Evolutionary conservation across 768 basidiomycete genomes (phyloP), one percentile per base, ranked within the genome.

Genomic region (Leucosporidium scottii): DNA sequence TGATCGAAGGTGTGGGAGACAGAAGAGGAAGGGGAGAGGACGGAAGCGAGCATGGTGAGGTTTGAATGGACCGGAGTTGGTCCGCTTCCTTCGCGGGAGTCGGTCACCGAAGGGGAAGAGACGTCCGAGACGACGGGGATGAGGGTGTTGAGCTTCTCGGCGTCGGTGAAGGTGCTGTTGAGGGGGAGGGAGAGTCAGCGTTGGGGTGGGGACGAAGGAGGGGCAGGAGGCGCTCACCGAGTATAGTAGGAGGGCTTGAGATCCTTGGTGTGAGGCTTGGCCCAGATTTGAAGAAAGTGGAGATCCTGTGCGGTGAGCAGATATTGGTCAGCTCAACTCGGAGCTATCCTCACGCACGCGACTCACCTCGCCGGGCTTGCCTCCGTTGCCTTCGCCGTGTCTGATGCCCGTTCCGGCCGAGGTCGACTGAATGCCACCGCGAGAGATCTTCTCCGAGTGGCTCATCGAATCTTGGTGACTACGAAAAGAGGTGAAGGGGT

Each of bases 321-420:
- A 44, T 34, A 34, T 10, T 10, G 6, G 39, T 44, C 39, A 44
- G 39, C 39, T 44, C 8, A 17, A 15, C 15, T 44, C 39, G 39
- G 15, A 10, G 39, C 15, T 2, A 3, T 12, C 3, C 6, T 15
- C 8, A 17, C 39, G 7, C 39, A 23, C 3, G 13, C 50, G n/a
- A 27, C 50, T 51, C 25, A 51, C 50, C 50, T 51, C 50, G 21
- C 23, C 28, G 17, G 18, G 30, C 55, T 57, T 18, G 3, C 55
- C 55, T 17, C 55, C 55, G 20, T 57, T 57, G 28, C 17, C 15
- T n/a, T 57, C 55, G 18, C 30, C 15, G 28, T 57, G 92, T 1
- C 85, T 82, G 74, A 94, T 93, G 12, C 93, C 92, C 0, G 87
- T 91, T 15, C 93, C 92, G 0, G 92, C 86, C 4, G 88, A 90